Evolutionary conservation across 2,329 filamentous ascomycete species (phyloP), one percentile per base, ranked within the genome.

Genomic region (Pseudogymnoascus sp.): DNA sequence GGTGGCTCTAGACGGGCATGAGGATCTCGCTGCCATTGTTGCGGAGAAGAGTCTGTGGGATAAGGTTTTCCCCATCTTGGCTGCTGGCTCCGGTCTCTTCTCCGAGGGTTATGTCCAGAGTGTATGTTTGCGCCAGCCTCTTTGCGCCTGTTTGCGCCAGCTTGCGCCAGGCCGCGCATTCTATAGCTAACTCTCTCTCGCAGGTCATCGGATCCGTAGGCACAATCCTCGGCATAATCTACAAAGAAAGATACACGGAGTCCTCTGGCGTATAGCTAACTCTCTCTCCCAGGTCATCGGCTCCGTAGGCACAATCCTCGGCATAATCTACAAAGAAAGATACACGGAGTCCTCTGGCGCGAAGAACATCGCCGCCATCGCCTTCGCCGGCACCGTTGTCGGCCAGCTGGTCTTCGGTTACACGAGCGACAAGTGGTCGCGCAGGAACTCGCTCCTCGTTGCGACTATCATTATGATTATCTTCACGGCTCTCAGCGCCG

Each of bases 31-130:
- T 6, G 45, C 2, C 26, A 23, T 52, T 31, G 45, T 52, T 1
- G 8, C 45, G 26, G 45, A 52, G 45, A 52, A 52, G 26, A 31
- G 14, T 23, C 10, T 10, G 26, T 52, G 45, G 45, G 4, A 31
- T 10, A 52, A 52, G 26, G 7, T 52, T 10, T 52, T 69, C 81
- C 91, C 92, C 12, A 89, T 91, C 0, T 87, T 96, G 68, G 92
- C 92, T 45, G 96, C 91, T 71, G 92, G 92, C 66, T 90, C 92
- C 60, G 92, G 92, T 70, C 81, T 96, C 1, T 96, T 96, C 75
- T 92, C 88, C 23, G 92, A 96, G 74, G 92, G 92, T 14, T 96
- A 96, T 74, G 84, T 96, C 72, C 95, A 96, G 76, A 91, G 90
- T 70, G 90, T 91, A 76, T 69, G 77, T 37, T 31, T 21, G 33